Conservation (phyloP, 441 rosid genomes). For the Gossypium davidsonii region DNA sequence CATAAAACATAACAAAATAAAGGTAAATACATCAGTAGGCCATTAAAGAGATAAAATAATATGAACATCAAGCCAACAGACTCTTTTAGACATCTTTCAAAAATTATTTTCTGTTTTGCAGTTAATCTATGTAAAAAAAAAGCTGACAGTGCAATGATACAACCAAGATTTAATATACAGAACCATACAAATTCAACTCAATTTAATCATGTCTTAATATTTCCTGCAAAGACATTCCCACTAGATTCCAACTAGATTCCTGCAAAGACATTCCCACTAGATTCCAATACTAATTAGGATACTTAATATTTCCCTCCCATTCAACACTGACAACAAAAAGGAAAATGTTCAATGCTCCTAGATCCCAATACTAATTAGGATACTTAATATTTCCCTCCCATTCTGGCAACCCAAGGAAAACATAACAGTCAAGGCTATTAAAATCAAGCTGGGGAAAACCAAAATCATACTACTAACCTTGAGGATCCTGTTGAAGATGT, state of each 20-base stretch:
- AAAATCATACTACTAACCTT: constrained; percentile 35
- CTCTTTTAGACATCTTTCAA: not conserved
- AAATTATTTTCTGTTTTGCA: not conserved
- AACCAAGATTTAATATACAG: too few relatives aligned
- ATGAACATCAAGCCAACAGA: not conserved
- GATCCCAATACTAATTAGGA: not conserved
- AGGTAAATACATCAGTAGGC: not conserved
- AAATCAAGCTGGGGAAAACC: not conserved
- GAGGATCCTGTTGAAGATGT: constrained; percentile 55
- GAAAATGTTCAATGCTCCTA: not conserved
- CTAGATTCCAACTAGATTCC: not conserved
- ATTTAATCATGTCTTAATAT: not conserved
- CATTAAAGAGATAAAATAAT: not conserved
- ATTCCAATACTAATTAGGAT: not conserved
- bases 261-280: not conserved
- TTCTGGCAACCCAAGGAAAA: not conserved
- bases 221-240: not conserved
- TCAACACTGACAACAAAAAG: not conserved
- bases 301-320: not conserved
- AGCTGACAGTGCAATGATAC: not conserved
- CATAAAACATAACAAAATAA: not conserved
- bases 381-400: not conserved
- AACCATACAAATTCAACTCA: not conserved
- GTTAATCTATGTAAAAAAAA: not conserved
- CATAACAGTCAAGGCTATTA: not conserved